Evolutionary conservation across 2,329 filamentous ascomycete species (phyloP), one percentile per base, ranked within the genome.

Genomic region (Nannizziopsis barbatae): DNA sequence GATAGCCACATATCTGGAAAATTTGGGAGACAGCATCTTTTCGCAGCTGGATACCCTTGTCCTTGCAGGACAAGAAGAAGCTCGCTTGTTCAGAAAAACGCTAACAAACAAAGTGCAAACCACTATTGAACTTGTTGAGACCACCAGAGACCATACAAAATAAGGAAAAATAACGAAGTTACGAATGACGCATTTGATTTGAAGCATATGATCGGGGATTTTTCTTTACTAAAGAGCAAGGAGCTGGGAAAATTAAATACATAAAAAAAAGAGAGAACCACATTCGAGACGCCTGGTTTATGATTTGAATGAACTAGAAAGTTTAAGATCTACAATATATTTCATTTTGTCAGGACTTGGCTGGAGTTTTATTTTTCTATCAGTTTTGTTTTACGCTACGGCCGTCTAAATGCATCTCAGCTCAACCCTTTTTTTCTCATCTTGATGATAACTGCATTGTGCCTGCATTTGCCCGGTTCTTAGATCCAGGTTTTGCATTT

Each of bases 41-140:
- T 71, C 74, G 65, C 93, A 4, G 83, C 30, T n/a, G 11, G 45
- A 47, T 17, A 78, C 84, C 5, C 69, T 95, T 10, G 83, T 92
- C 55, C 70, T 72, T 2, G 86, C 93, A 57, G 80, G 84, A 62
- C 63, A 74, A 5, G 76, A 80, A 52, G 72, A 81, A 5, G 62
- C 75, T 44, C 67, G 71, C 7, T 61, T 71, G 38, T 77, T 81
- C 54, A 63, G 62, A 55, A 69, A 62, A 50, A 63, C 61, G 5
- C 57, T 73, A 33, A 65, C 72, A 37, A 65, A 60, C 45, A 66
- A 71, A 50, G 63, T 67, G 8, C 67, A 73, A 54, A 57, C 53
- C 14, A 54, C 60, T n/a, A 57, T 71, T 45, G 62, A 56, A 41
- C 50, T 73, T 49, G 70, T 72, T 54, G 55, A 57, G 45, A 57